Base-by-base conservation (phyloP, 495 filamentous ascomycete genomes). In the Talaromyces trachyspermus region DNA sequence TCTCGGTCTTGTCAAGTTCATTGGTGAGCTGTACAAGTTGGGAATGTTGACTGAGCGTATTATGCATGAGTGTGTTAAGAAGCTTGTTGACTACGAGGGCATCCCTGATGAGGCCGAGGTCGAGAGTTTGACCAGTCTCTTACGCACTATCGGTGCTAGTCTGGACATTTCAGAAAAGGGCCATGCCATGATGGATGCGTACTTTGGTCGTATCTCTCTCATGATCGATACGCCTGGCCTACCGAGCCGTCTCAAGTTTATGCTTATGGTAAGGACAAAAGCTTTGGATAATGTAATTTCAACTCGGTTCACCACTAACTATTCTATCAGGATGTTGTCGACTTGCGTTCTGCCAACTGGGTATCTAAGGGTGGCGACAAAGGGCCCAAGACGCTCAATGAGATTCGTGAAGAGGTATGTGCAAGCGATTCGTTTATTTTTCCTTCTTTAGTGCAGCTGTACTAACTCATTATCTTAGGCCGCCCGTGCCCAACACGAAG, bases 31-130 rank as follows among this genome's bases (percentile, higher is more conserved):
- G 29, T 98, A 92, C 80, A 97, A 97, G 75, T 80, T 98, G 51
- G 80, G 83, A 56, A 99, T 99, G 92, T 78, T 99, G 66, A 99
- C 92, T 39, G 86, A 95, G 62, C 88, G 89, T 66, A 97, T 98
- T 71, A 98, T 99, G 92, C 94, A 97, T 71, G 89, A 96, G 70
- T 99, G 92, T 76, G 88, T 97, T 10, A 83, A 86, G 74, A 95
- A 95, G 67, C 75, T 97, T 44, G 87, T 97, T 44, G 91, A 99
- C 65, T 96, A 94, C 65, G 81, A 90, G 55, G 94, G 89, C 48
- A 65, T 87, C 50, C 92, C 92, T 14, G 92, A 99, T 56, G 92
- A 97, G 65, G 86, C 89, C 19, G 91, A 95, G 57, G 85, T 97
- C 15, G 92, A 99, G 75, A 90, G 85, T 57, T 80, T 99, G 64